Percentiles rank a stretch among this genome's conserved stretches.
Evolutionary conservation across 345 rosid genomes (phyloP).

Genomic region (Hibiscus mutabilis): DNA sequence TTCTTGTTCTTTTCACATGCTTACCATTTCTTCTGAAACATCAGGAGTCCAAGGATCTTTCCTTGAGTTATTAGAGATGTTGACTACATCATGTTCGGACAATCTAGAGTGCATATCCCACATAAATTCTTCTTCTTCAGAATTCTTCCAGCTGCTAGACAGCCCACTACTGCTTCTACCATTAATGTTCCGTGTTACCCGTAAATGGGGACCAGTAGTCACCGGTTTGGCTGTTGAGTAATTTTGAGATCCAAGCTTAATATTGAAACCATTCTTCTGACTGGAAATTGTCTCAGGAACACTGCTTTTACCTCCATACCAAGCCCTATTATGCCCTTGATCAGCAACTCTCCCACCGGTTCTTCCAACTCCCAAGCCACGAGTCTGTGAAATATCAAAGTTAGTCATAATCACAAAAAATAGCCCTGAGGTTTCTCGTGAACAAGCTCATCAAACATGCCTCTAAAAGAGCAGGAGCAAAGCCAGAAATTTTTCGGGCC

Average conservation of each 20-base stretch:
- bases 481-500: too few species aligned
- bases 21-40: constrained; percentile 71
- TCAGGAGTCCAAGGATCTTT: constrained; percentile 48
- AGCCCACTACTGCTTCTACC: constrained; percentile 37
- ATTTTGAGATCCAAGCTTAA: constrained; percentile 47
- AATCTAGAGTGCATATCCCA: constrained; percentile 65
- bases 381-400: constrained; percentile 50
- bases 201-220: constrained; percentile 32
- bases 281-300: constrained; percentile 43
- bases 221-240: constrained; percentile 40
- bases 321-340: constrained; percentile 52
- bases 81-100: constrained; percentile 28
- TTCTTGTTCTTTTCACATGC: constrained; percentile 2
- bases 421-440: constrained; percentile 37
- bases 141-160: constrained; percentile 81
- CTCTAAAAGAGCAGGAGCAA: constrained; percentile 34
- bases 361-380: constrained; percentile 51
- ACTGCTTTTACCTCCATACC: constrained; percentile 49
- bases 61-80: neutral
- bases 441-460: constrained; percentile 40
- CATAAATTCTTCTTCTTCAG: constrained; percentile 94
- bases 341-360: constrained; percentile 42
- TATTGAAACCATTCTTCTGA: constrained; percentile 55
- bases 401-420: constrained; percentile 50
- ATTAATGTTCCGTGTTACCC: constrained; percentile 27